Evolutionary conservation across 2,329 filamentous ascomycete genomes (phyloP), one percentile per base, ranked within the genome.

Genomic region (Periconia sp.): DNA sequence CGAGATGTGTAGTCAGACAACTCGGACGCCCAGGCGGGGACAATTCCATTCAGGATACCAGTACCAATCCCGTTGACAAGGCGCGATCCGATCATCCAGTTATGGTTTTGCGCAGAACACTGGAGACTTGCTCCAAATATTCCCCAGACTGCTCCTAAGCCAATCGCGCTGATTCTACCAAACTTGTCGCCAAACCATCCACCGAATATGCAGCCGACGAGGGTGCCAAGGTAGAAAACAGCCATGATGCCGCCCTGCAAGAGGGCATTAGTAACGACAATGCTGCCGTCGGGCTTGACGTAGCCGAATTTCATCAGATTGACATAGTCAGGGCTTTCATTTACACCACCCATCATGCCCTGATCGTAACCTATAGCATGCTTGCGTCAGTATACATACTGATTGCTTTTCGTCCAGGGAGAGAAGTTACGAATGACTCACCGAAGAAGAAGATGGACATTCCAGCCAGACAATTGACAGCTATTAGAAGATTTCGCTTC

Each of bases 11-110:
- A 83, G 26, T 85, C 80, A 0, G 84, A 81, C 0, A 82, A 86
- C 65, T 88, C 86, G 0, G 85, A 86, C 1, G 84, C 84, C 84
- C 84, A 88, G 3, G 87, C 84, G 0, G 86, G 86, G 0, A 85
- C 80, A 49, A 88, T 87, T 6, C 84, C 81, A 57, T 87, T 89
- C 24, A 88, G 64, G 36, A 88, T 82, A 17, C 86, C 86, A 2
- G 84, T 88, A 3, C 85, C 86, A 32, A 85, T 80, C 4, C 84
- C 83, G 41, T 85, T 86, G 24, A 85, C 72, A 12, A 80, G 71
- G 21, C 83, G 80, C 10, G 81, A 79, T 75, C 48, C 52, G 15
- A 49, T 46, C 78, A 61, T 68, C 85, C 85, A 88, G 19, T 78
- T 71, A 30, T 80, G 73, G 52, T 86, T 87, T 69, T 82, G 78